Percentiles rank a stretch among this genome's conserved stretches.
Evolutionary conservation across 495 filamentous ascomycete genomes (phyloP).

Genomic region (Cladorrhinum samala): DNA sequence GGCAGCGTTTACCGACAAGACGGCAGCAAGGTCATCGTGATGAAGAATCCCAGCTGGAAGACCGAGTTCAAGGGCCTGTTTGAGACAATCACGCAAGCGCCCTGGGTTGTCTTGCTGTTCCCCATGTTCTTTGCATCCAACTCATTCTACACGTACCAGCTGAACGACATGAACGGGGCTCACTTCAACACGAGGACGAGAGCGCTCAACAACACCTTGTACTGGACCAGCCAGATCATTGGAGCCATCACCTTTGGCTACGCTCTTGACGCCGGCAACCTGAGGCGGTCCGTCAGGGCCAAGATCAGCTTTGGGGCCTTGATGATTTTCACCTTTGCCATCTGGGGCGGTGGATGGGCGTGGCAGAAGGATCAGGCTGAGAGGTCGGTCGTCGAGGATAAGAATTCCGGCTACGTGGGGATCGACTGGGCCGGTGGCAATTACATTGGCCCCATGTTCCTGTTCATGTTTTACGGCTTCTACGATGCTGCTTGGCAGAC

Average conservation of each 20-base stretch:
- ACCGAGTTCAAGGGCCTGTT: constrained; percentile 74
- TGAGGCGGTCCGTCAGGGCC: constrained; percentile 69
- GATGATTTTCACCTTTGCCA: constrained; percentile 66
- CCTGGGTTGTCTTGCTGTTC: constrained; percentile 79
- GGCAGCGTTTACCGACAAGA: constrained; percentile 72
- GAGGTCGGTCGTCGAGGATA: constrained; percentile 38
- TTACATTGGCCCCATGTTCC: constrained; percentile 78
- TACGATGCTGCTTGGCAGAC: constrained; percentile 86
- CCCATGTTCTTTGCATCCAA: constrained; percentile 82
- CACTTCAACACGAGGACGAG: constrained; percentile 79
- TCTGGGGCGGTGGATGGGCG: constrained; percentile 85
- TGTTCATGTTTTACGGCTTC: constrained; percentile 92
- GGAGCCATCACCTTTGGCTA: constrained; percentile 75
- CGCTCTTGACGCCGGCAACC: constrained; percentile 57
- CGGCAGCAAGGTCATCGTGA: constrained; percentile 68
- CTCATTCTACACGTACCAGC: constrained; percentile 72
- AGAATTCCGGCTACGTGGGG: constrained; percentile 29
- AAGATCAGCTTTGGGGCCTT: constrained; percentile 61
- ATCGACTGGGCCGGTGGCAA: constrained; percentile 57
- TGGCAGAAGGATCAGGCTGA: constrained; percentile 59
- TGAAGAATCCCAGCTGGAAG: constrained; percentile 79
- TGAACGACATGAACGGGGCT: constrained; percentile 56
- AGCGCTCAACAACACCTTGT: constrained; percentile 76
- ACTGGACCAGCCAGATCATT: constrained; percentile 84
- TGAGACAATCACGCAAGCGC: constrained; percentile 64